Percentiles rank a stretch among this genome's conserved stretches.
These are phyloP conservation scores for Dothideomycetes sp. DNA, from an alignment of 2,329 filamentous ascomycete genomes.

Conservation along the genomic window DNA sequence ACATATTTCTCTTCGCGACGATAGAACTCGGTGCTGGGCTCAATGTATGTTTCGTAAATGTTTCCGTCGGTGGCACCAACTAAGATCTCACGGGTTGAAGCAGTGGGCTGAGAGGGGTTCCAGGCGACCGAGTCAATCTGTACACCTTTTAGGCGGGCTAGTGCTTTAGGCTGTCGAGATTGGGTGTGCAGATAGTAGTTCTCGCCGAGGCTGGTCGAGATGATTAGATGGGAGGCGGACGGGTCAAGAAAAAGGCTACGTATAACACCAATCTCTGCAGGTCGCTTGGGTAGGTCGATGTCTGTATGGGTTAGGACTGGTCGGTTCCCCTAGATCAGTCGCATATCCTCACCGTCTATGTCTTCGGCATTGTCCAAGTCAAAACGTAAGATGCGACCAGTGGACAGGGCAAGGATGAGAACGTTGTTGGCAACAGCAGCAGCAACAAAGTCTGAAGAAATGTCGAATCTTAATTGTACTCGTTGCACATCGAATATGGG, in stretches of 20 bases:
- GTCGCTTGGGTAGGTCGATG: slow-evolving; percentile 91
- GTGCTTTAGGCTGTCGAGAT: slow-evolving; percentile 71
- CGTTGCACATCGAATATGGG: slow-evolving; percentile 93
- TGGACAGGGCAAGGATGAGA: slow-evolving; percentile 80
- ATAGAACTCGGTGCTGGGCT: slow-evolving; percentile 90
- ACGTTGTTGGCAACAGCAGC: slow-evolving; percentile 97
- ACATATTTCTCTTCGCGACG: slow-evolving; percentile 88
- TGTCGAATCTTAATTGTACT: slow-evolving; percentile 86
- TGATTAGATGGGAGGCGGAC: slow-evolving; percentile 84
- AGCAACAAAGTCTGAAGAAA: slow-evolving; percentile 90
- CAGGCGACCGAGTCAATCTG: slow-evolving; percentile 83
- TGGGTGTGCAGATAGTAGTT: slow-evolving; percentile 98
- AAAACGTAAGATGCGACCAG: slow-evolving; percentile 84
- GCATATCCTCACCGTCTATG: slow-evolving; percentile 64
- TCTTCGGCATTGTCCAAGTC: slow-evolving; percentile 89
- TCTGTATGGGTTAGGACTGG: no score
- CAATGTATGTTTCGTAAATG: slow-evolving; percentile 90
- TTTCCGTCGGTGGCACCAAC: slow-evolving; percentile 87
- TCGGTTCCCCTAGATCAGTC: no score
- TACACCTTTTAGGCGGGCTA: slow-evolving; percentile 75
- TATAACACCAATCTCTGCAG: slow-evolving; percentile 83
- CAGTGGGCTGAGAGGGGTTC: slow-evolving; percentile 87
- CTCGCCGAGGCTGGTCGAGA: slow-evolving; percentile 84
- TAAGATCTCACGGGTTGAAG: slow-evolving; percentile 88
- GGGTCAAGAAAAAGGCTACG: slow-evolving; percentile 95